Conservation (phyloP, 2,329 filamentous ascomycete species). For the Xylariales sp. region DNA sequence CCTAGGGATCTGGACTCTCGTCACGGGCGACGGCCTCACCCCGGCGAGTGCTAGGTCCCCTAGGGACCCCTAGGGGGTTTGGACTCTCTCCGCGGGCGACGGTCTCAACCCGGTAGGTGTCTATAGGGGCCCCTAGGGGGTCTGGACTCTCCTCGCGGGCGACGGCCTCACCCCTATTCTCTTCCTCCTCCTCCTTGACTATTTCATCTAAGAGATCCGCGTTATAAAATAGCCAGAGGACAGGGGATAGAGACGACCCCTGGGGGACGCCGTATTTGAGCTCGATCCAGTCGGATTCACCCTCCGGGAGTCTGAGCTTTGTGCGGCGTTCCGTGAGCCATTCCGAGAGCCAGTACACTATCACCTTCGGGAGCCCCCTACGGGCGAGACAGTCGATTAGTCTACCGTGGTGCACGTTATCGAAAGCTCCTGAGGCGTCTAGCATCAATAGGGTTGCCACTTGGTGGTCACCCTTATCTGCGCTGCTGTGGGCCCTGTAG, state of each 20-base stretch:
- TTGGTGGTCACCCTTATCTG: too few species aligned
- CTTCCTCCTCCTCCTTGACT: too few species aligned
- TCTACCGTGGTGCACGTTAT: slow-evolving; percentile 29
- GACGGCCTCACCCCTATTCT: too few species aligned
- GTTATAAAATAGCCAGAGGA: not conserved
- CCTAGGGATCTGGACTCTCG: too few species aligned
- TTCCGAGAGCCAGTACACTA: slow-evolving; percentile 14
- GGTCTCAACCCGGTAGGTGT: too few species aligned
- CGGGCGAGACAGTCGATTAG: slow-evolving; percentile 11
- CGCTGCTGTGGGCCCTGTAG: slow-evolving; percentile 14
- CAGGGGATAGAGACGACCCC: not conserved
- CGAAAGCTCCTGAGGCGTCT: slow-evolving; percentile 34
- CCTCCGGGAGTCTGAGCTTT: slow-evolving; percentile 7
- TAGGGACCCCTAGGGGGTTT: too few species aligned
- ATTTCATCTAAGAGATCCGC: not conserved
- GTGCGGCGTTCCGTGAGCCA: slow-evolving; percentile 18
- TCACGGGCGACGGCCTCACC: too few species aligned
- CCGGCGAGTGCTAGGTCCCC: too few species aligned
- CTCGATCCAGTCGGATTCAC: not conserved
- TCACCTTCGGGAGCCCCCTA: slow-evolving; percentile 13
- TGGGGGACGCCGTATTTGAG: not conserved
- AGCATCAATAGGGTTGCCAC: slow-evolving; percentile 29
- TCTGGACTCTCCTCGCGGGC: too few species aligned
- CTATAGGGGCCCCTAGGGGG: too few species aligned
- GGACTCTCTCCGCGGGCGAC: too few species aligned